Evolutionary conservation across 108 stramenopile species (phyloP).

Genomic region (Cyclotella kingstonii): DNA sequence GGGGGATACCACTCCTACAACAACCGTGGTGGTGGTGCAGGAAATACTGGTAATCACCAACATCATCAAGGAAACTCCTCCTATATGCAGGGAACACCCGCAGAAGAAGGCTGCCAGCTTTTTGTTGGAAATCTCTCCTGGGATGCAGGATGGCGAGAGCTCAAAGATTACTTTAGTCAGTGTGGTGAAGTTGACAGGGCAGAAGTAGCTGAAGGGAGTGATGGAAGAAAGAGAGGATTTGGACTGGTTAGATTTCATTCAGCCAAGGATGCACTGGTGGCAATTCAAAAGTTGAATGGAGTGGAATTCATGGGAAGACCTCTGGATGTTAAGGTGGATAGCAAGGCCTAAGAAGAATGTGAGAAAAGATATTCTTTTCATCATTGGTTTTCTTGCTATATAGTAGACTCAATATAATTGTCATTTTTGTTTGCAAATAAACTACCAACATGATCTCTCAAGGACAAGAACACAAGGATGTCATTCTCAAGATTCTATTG

Average conservation of each 20-base stretch:
- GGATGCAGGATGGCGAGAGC: slow-evolving; percentile 75
- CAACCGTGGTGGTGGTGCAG: slow-evolving; percentile 1
- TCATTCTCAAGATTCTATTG: neutral
- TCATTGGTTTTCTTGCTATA: neutral
- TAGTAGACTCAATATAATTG: neutral
- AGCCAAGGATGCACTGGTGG: slow-evolving; percentile 78
- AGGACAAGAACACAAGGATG: too few relatives aligned
- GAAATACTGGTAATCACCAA: too few relatives aligned
- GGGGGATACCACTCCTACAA: slow-evolving; percentile 28
- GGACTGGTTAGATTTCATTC: slow-evolving; percentile 83
- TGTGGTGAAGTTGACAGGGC: slow-evolving; percentile 77
- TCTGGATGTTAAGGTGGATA: slow-evolving; percentile 71
- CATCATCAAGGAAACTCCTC: slow-evolving; percentile 11
- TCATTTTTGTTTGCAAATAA: neutral
- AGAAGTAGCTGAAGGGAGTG: slow-evolving; percentile 57
- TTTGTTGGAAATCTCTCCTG: slow-evolving; percentile 87
- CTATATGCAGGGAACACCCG: slow-evolving; percentile 23
- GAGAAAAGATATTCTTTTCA: neutral
- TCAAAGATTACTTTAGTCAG: slow-evolving; percentile 86
- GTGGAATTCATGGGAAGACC: slow-evolving; percentile 69
- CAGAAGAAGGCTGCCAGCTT: slow-evolving; percentile 49
- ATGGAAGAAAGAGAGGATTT: slow-evolving; percentile 79
- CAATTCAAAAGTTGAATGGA: slow-evolving; percentile 80
- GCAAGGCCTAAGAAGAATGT: slow-evolving; percentile 52
- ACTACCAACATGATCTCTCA: neutral